Percentiles rank a stretch among this genome's conserved stretches.
phyloP scores from a whole-genome alignment of 768 basidiomycete species.

The Clavaria fumosa region DNA sequence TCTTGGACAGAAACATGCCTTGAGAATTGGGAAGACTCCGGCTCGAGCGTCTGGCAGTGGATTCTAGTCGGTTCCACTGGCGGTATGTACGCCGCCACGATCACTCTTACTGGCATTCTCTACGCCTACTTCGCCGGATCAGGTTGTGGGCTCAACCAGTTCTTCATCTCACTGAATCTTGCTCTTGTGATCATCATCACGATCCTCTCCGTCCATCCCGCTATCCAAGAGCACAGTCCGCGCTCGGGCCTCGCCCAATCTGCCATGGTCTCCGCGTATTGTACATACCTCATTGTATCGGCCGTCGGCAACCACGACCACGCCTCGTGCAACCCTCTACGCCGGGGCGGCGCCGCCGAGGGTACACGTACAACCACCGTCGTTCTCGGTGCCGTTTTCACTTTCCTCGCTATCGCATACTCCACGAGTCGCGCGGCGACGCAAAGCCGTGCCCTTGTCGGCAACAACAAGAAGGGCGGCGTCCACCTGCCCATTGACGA shows the following conservation, averaged over 20 bases:
- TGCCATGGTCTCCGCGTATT: conserved; percentile 95
- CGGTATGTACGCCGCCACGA: conserved; percentile 70
- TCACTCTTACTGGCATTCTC: conserved; percentile 76
- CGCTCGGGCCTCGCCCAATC: conserved; percentile 91
- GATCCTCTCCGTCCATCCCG: conserved; percentile 66
- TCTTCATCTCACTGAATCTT: conserved; percentile 94
- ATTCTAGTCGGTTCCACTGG: conserved; percentile 86
- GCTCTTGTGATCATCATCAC: conserved; percentile 67
- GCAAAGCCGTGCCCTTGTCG: conserved; percentile 80
- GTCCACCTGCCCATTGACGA: conserved; percentile 49
- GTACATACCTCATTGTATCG: conserved; percentile 87
- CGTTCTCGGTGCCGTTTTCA: conserved; percentile 84
- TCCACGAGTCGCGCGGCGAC: conserved; percentile 94
- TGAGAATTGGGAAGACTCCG: conserved; percentile 78
- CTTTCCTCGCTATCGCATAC: conserved; percentile 96
- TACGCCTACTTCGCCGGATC: conserved; percentile 84
- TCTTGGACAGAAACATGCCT: conserved; percentile 96
- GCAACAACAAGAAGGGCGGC: conserved; percentile 47
- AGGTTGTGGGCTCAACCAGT: conserved; percentile 84
- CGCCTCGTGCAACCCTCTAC: conserved; percentile 78
- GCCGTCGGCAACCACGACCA: conserved; percentile 89
- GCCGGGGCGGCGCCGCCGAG: conserved; percentile 35
- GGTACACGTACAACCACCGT: conserved; percentile 76
- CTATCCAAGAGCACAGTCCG: conserved; percentile 83
- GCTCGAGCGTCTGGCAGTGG: conserved; percentile 91